These are phyloP conservation scores for Fusarium sp. DNA, from an alignment of 2,329 filamentous ascomycete species.

Conservation along the genomic window DNA sequence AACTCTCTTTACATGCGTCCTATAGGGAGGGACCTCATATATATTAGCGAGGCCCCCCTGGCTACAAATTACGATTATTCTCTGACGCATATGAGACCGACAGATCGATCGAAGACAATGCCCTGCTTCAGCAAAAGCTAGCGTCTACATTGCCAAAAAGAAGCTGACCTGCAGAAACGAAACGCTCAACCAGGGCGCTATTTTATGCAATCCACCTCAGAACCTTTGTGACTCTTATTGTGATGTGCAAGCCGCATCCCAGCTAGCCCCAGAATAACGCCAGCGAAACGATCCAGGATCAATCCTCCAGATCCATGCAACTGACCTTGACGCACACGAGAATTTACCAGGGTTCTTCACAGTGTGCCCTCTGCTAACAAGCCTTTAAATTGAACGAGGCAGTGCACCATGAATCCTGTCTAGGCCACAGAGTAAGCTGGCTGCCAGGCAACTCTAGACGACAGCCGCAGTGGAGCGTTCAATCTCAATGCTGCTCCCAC, in stretches of 20 bases:
- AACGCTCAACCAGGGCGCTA: constrained; percentile 35
- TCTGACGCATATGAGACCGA: constrained; percentile 27
- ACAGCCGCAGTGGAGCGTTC: constrained; percentile 32
- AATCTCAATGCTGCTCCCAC: constrained; percentile 23
- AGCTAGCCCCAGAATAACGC: constrained; percentile 26
- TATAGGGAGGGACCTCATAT: neutral
- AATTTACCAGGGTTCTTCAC: neutral
- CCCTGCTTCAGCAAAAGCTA: constrained; percentile 7
- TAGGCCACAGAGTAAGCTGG: neutral
- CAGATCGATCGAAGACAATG: constrained; percentile 5
- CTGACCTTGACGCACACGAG: neutral
- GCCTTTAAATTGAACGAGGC: constrained; percentile 5
- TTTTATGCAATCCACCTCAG: constrained; percentile 34
- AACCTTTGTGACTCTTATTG: constrained; percentile 33
- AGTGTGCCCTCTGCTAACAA: neutral
- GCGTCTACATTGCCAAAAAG: constrained; percentile 3
- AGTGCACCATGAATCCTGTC: constrained; percentile 2
- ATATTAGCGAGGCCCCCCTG: neutral
- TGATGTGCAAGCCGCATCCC: constrained; percentile 37
- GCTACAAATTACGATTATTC: constrained; percentile 3
- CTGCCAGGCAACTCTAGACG: constrained; percentile 10
- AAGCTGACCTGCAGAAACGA: constrained; percentile 27
- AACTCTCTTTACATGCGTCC: neutral
- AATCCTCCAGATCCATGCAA: constrained; percentile 14
- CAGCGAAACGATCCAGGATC: constrained; percentile 18